Evolutionary conservation across 345 rosid genomes (phyloP).

Genomic region (Xanthoceras sorbifolium): DNA sequence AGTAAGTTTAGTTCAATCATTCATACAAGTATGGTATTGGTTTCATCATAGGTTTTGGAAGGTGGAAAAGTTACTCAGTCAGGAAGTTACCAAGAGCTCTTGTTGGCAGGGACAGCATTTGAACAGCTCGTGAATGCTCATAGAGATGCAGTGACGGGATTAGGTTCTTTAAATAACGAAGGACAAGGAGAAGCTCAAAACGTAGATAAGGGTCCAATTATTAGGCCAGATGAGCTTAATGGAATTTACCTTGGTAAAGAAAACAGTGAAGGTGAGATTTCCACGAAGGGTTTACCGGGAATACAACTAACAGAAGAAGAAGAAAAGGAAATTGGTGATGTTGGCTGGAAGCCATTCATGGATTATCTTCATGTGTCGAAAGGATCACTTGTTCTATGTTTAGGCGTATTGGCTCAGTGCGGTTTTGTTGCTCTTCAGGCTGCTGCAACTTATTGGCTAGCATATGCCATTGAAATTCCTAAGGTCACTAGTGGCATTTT

Average conservation of each 20-base stretch:
- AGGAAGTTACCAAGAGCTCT: conserved; percentile 63
- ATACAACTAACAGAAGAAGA: conserved; percentile 69
- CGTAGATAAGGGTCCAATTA: not conserved
- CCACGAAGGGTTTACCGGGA: conserved; percentile 31
- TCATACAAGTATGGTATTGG: not conserved
- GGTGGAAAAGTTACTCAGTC: conserved; percentile 56
- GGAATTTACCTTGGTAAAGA: conserved; percentile 24
- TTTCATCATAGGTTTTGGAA: conserved; percentile 54
- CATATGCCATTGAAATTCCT: conserved; percentile 59
- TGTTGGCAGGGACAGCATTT: conserved; percentile 58
- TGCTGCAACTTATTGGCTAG: conserved; percentile 75
- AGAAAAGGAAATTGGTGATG: conserved; percentile 60
- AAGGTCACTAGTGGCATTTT: conserved; percentile 38
- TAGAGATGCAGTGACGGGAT: conserved; percentile 48
- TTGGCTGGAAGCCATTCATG: conserved; percentile 60
- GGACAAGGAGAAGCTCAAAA: conserved; percentile 21
- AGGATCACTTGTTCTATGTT: conserved; percentile 40
- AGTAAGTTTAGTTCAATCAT: not conserved
- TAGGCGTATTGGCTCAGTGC: conserved; percentile 34
- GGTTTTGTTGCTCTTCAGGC: conserved; percentile 59
- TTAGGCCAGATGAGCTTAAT: conserved; percentile 21
- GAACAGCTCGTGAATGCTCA: conserved; percentile 79
- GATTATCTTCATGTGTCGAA: conserved; percentile 60
- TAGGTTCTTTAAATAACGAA: conserved; percentile 38
- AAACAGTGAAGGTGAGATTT: conserved; percentile 33